These are phyloP conservation scores for Candida oleophila DNA, from an alignment of 805 yeast species.

Conservation along the genomic window DNA sequence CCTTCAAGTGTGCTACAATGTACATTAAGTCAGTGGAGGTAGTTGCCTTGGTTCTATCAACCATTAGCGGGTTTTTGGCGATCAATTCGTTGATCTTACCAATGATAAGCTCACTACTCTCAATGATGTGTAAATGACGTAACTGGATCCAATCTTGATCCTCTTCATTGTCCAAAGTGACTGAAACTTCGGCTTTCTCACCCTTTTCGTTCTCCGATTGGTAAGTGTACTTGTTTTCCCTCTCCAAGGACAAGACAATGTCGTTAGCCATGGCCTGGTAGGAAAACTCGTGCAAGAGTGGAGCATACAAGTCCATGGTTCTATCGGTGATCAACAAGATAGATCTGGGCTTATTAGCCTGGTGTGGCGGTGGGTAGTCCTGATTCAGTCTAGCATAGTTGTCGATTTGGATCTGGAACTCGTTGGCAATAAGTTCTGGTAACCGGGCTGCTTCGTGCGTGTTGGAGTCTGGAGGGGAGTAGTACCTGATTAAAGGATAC, in stretches of 20 bases:
- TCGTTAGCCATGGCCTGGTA: constrained; percentile 94
- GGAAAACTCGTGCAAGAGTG: constrained; percentile 83
- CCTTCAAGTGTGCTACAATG: constrained; percentile 68
- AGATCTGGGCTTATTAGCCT: constrained; percentile 61
- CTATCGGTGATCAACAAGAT: constrained; percentile 79
- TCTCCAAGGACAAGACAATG: constrained; percentile 45
- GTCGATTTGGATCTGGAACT: constrained; percentile 70
- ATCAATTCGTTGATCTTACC: constrained; percentile 62
- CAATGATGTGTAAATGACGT: constrained; percentile 74
- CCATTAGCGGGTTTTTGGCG: constrained; percentile 71
- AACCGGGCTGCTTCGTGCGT: constrained; percentile 53
- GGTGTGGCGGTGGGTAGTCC: constrained; percentile 58
- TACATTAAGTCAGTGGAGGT: constrained; percentile 71
- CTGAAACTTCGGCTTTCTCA: constrained; percentile 27
- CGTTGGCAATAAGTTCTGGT: constrained; percentile 69
- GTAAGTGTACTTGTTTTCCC: constrained; percentile 48
- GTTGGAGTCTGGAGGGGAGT: constrained; percentile 49
- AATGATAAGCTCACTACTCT: constrained; percentile 62
- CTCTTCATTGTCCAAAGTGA: constrained; percentile 52
- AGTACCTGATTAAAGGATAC: constrained; percentile 81
- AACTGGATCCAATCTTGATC: constrained; percentile 74
- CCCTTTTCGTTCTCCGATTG: constrained; percentile 54
- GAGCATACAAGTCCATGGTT: constrained; percentile 77
- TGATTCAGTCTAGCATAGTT: constrained; percentile 68
- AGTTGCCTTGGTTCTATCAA: constrained; percentile 63